Evolutionary conservation across 2,329 filamentous ascomycete species (phyloP).

Genomic region (Fusarium transvaalense): DNA sequence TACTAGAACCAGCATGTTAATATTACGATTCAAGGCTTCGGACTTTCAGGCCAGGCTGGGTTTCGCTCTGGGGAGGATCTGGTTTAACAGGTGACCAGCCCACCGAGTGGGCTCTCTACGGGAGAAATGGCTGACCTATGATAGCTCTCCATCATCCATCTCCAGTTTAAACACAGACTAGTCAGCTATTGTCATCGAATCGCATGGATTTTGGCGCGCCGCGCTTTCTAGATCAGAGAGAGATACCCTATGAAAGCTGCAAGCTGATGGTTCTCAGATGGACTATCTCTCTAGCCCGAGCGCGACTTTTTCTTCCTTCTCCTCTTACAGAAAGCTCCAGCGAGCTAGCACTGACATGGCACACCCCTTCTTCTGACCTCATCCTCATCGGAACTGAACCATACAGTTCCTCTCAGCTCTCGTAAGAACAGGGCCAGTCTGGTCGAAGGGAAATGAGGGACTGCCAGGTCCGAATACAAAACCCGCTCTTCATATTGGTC

Average conservation of each 20-base stretch:
- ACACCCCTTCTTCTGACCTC: conserved; percentile 43
- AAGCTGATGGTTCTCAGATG: conserved; percentile 40
- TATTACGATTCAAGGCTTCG: conserved; percentile 35
- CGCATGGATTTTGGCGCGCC: conserved; percentile 42
- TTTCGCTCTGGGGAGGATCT: conserved; percentile 48
- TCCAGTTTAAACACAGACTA: conserved; percentile 38
- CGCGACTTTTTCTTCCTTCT: conserved; percentile 34
- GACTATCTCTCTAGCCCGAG: conserved; percentile 41
- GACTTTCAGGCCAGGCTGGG: conserved; percentile 26
- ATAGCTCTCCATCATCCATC: conserved; percentile 32
- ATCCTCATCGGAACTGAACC: conserved; percentile 31
- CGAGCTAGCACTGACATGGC: conserved; percentile 26
- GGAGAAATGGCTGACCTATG: conserved; percentile 42
- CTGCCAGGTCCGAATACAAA: conserved; percentile 15
- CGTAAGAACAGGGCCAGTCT: conserved; percentile 16
- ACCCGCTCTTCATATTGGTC: conserved; percentile 1
- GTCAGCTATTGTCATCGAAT: conserved; percentile 42
- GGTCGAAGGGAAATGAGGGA: conserved; percentile 17
- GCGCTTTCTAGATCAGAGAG: conserved; percentile 26
- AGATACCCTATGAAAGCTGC: conserved; percentile 45
- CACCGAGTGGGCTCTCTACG: conserved; percentile 42
- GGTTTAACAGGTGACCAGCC: conserved; percentile 47
- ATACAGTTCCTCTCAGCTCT: conserved; percentile 36
- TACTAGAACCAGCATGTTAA: conserved; percentile 37
- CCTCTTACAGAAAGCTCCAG: conserved; percentile 26